Evolutionary conservation across 495 filamentous ascomycete genomes (phyloP).

Genomic region (Cudoniella acicularis): DNA sequence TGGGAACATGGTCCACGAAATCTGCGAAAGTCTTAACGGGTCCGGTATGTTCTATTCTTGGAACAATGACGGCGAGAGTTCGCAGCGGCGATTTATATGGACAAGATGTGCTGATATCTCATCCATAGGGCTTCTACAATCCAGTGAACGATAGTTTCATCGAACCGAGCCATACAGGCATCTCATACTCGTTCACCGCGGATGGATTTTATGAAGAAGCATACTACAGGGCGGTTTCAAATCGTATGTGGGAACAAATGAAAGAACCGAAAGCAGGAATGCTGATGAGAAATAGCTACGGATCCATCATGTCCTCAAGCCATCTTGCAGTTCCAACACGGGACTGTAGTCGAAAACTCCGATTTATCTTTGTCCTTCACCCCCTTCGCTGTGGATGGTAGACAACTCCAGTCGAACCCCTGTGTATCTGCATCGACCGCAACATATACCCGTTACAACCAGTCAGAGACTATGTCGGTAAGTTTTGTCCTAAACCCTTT

Average conservation of each 20-base stretch:
- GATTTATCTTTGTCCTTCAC: conserved; percentile 58
- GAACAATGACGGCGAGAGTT: conserved; percentile 9
- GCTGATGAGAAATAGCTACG: conserved; percentile 40
- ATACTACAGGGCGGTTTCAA: conserved; percentile 68
- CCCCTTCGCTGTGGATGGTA: conserved; percentile 67
- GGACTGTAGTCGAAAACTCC: conserved; percentile 39
- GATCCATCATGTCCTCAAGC: conserved; percentile 63
- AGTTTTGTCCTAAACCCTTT: not conserved
- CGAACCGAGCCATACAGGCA: conserved; percentile 69
- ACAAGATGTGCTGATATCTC: conserved; percentile 4
- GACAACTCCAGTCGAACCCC: conserved; percentile 67
- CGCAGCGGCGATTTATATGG: conserved; percentile 10
- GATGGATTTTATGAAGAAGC: conserved; percentile 73
- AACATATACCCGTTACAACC: conserved; percentile 66
- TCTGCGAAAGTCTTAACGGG: conserved; percentile 69
- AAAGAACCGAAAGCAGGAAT: conserved; percentile 5
- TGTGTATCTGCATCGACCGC: conserved; percentile 47
- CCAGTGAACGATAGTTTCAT: conserved; percentile 63
- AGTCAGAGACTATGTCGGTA: conserved; percentile 45
- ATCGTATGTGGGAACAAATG: conserved; percentile 52
- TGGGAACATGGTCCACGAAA: conserved; percentile 78
- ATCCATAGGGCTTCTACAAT: conserved; percentile 66
- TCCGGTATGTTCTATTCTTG: conserved; percentile 51
- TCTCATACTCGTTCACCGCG: conserved; percentile 75
- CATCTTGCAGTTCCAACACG: conserved; percentile 79